These are phyloP conservation scores for Curvularia verruculosa DNA, from an alignment of 2,329 filamentous ascomycete species.

Conservation along the genomic window DNA sequence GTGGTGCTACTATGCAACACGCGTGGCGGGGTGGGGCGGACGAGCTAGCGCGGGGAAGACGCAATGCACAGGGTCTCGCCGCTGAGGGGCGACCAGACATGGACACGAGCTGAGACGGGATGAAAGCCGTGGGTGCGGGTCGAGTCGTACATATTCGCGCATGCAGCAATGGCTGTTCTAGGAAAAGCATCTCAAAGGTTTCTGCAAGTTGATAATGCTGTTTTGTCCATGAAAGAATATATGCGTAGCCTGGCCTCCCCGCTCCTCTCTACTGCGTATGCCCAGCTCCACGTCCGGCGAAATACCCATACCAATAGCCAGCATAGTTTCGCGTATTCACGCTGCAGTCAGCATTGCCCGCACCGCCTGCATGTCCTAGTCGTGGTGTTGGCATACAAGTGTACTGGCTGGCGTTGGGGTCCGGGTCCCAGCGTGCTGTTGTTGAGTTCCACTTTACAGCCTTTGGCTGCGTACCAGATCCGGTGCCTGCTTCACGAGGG, in stretches of 20 bases:
- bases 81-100: slow-evolving; percentile 2
- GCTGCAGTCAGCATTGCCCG: slow-evolving; percentile 37
- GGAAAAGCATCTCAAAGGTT: background rate
- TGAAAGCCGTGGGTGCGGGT: no score
- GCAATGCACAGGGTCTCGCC: slow-evolving; percentile 25
- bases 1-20: slow-evolving; percentile 17
- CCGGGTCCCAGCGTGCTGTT: slow-evolving; percentile 38
- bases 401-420: slow-evolving; percentile 41
- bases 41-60: slow-evolving; percentile 28
- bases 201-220: background rate
- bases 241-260: background rate
- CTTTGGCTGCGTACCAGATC: background rate
- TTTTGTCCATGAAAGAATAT: background rate
- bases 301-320: slow-evolving; percentile 11
- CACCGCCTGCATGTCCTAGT: slow-evolving; percentile 42
- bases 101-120: background rate
- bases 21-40: slow-evolving; percentile 19
- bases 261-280: background rate
- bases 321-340: slow-evolving; percentile 33
- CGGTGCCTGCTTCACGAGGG: background rate
- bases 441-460: background rate
- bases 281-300: background rate
- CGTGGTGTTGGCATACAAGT: slow-evolving; percentile 42
- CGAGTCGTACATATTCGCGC: background rate
- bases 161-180: background rate